Percentiles rank a stretch among this genome's conserved stretches.
These are phyloP conservation scores for Leccinum pellstonianum DNA, from an alignment of 768 basidiomycete species.

Conservation along the genomic window DNA sequence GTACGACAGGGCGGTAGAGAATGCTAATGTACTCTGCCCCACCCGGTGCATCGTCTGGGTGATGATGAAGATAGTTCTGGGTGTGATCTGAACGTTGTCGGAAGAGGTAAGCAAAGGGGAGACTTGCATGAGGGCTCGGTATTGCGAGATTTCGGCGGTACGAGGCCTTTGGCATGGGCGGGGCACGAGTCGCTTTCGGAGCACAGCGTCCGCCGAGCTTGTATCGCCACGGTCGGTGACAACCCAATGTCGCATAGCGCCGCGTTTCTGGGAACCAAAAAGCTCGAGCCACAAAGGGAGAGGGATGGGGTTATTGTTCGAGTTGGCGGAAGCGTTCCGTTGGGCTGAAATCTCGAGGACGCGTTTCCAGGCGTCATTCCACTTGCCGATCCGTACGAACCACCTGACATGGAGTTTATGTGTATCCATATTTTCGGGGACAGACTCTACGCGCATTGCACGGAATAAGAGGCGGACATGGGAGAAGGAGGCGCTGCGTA, in stretches of 20 bases:
- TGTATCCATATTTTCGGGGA: constrained; percentile 52
- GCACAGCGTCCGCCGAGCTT: not conserved
- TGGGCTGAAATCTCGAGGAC: constrained; percentile 27
- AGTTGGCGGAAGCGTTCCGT: constrained; percentile 7
- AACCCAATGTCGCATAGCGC: constrained; percentile 29
- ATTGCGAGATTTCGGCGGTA: constrained; percentile 27
- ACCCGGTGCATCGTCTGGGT: constrained; percentile 47
- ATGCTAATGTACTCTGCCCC: constrained; percentile 39
- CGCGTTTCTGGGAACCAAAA: constrained; percentile 43
- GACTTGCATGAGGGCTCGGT: constrained; percentile 42
- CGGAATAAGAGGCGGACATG: constrained; percentile 44
- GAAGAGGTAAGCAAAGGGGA: constrained; percentile 37
- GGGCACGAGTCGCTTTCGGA: constrained; percentile 16
- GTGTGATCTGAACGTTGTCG: constrained; percentile 36
- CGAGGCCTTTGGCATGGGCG: constrained; percentile 12
- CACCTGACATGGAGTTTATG: constrained; percentile 55
- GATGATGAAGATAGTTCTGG: constrained; percentile 44
- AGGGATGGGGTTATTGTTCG: constrained; percentile 29
- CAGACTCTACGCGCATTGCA: constrained; percentile 43
- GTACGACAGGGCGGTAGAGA: constrained; percentile 47
- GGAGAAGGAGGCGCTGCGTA: constrained; percentile 51
- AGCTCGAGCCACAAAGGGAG: constrained; percentile 63
- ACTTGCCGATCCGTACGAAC: constrained; percentile 53
- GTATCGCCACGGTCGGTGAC: not conserved
- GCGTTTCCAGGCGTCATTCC: constrained; percentile 57